These are phyloP conservation scores for Spathaspora girioi DNA, from an alignment of 805 yeast genomes.

Conservation along the genomic window DNA sequence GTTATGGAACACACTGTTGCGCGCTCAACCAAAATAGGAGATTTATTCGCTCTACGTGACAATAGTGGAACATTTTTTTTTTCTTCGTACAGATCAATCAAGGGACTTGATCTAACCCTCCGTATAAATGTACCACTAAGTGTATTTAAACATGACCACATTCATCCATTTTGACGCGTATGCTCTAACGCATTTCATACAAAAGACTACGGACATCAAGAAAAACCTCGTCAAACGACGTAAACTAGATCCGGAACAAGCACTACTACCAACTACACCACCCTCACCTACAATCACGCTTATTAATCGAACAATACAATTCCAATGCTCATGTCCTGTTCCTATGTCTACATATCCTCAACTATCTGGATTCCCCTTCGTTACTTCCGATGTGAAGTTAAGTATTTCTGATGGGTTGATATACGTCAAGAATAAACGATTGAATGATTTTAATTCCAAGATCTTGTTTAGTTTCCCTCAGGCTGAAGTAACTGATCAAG, in stretches of 20 bases:
- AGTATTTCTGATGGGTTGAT: constrained; percentile 6
- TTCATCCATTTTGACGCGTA: constrained; percentile 1
- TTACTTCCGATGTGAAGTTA: constrained; percentile 13
- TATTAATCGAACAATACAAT: neutral
- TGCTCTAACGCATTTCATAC: neutral
- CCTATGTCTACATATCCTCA: neutral
- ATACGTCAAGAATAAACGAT: constrained; percentile 1
- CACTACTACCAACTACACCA: too few relatives aligned
- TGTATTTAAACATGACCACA: neutral
- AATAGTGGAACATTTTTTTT: too few relatives aligned
- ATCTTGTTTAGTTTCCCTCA: constrained; percentile 2
- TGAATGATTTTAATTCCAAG: neutral
- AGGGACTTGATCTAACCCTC: too few relatives aligned
- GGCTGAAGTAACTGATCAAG: constrained; percentile 1
- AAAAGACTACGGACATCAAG: neutral
- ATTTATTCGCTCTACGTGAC: too few relatives aligned
- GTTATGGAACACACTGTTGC: too few relatives aligned
- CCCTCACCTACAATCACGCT: neutral
- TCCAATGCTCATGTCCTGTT: neutral
- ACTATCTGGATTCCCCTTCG: constrained; percentile 1
- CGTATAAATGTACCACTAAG: neutral
- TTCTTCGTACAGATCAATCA: neutral
- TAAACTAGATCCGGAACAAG: neutral
- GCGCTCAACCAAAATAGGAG: too few relatives aligned
- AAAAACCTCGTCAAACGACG: neutral